Base-by-base conservation (phyloP, 1,284 basidiomycete genomes). In the Apiotrichum laibachii region DNA sequence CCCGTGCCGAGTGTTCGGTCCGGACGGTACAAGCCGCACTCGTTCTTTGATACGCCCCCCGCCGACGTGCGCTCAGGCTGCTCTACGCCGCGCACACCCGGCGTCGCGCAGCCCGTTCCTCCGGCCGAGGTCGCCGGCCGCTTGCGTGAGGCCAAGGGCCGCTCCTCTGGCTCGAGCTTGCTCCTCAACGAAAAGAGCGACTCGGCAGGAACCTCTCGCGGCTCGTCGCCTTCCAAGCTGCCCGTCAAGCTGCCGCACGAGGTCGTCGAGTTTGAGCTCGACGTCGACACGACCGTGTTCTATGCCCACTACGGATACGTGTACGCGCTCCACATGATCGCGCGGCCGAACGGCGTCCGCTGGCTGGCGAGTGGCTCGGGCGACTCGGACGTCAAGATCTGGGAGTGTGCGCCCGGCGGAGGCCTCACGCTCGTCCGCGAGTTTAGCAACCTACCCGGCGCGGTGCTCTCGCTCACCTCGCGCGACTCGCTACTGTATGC, bases 221-320 rank as follows among this genome's bases (percentile, higher is more conserved):
- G 31, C 42, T 15, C 40, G 35, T 40, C 49, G 19, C 35, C 21
- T 61, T 13, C 50, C 33, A 18, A 46, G 19, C 44, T 33, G 31
- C 45, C n/a, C 7, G 15, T 11, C 12, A 50, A 39, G 49, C 15
- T 13, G 11, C 26, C 10, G 22, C 57, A 62, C 34, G 47, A 60
- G 1, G 72, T 70, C 6, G 60, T 63, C 22, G 73, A 78, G 49
- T 59, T 79, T 19, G 80, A 83, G 57, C 85, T 93, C 31, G 83
- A 85, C 6, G 80, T 84, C 13, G 80, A 81, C 54, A 88, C 89
- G 65, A 86, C 90, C 19, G 81, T 92, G 37, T 86, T 89, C 65
- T 89, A 89, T 2, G 94, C 93, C 1, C 94, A 98, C 75, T 92
- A 86, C 75, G 94, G 94, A 12, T 98, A 98, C 72, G 84, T 97